Base-by-base conservation (phyloP, 495 filamentous ascomycete species). In the Xylaria palmicola region DNA sequence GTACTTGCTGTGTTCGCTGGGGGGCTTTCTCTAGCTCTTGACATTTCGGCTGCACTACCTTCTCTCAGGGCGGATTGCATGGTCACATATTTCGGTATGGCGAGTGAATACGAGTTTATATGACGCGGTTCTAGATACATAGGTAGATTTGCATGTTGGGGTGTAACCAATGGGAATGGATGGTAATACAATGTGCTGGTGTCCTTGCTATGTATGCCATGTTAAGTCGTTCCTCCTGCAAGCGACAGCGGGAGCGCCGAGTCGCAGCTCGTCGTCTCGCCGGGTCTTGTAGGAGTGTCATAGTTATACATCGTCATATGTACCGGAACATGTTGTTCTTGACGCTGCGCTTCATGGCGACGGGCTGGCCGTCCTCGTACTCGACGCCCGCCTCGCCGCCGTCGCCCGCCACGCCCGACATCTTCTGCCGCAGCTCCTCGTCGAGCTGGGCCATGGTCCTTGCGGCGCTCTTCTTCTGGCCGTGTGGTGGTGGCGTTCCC, bases 341-440 rank as follows among this genome's bases (percentile, higher is more conserved):
- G 6, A 93, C 91, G 30, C 86, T 78, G 45, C 90, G 78, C 74
- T 93, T 94, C 88, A 93, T 90, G 1, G 87, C 77, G 8, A 83
- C 84, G 1, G 90, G 84, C 67, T 88, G 79, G 0, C 91, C 91
- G 64, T 93, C 83, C 69, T 93, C 90, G 62, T 88, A 86, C 74
- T 93, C 90, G 8, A 93, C 77, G 1, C 91, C 91, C n/a, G 88
- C 79, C 39, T 80, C 85, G 6, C 90, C 91, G 29, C 91, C 91
- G 17, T 87, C 89, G 3, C 91, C 90, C 1, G 88, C 81, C 15
- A 91, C 80, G 17, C 82, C 83, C 63, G 88, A 85, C 56, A 93
- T 81, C 64, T 87, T 88, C 61, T 79, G 69, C 24, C 77, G 78
- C 6, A 94, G 72, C 62, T 91, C 88, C 47, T 86, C 83, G 69